Evolutionary conservation across 73 alveolate species (phyloP).

Genomic region (Tetrahymena borealis): DNA sequence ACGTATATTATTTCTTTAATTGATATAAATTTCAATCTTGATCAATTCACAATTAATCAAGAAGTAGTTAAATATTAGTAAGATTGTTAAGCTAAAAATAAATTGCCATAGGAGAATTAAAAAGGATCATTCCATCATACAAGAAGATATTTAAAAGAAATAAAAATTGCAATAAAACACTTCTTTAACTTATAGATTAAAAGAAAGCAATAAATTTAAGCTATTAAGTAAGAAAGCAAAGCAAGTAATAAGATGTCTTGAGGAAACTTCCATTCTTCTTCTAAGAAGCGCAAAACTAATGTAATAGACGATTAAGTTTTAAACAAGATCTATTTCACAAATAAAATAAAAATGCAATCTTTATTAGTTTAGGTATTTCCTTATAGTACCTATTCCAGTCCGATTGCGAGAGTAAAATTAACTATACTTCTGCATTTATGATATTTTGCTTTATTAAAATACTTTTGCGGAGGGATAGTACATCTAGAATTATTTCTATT

Average conservation of each 20-base stretch:
- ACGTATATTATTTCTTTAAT: background rate
- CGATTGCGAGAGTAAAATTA: background rate
- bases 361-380: background rate
- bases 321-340: background rate
- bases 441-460: background rate
- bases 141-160: background rate
- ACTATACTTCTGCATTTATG: background rate
- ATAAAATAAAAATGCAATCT: background rate
- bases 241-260: background rate
- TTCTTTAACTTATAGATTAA: background rate
- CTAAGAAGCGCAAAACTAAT: background rate
- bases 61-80: background rate
- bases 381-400: conserved; percentile 1
- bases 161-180: background rate
- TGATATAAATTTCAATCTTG: background rate
- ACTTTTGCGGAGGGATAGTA: background rate
- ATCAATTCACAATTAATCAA: background rate
- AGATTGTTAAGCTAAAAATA: background rate
- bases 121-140: background rate
- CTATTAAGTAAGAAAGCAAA: background rate
- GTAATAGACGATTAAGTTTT: background rate
- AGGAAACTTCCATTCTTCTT: background rate
- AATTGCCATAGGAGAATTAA: background rate
- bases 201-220: background rate
- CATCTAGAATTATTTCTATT: too few species aligned